A percentile compares a stretch with the other conserved stretches of the same genome.
Conservation (phyloP, 2,329 filamentous ascomycete genomes). For the Phyllosticta citrichinensis region DNA sequence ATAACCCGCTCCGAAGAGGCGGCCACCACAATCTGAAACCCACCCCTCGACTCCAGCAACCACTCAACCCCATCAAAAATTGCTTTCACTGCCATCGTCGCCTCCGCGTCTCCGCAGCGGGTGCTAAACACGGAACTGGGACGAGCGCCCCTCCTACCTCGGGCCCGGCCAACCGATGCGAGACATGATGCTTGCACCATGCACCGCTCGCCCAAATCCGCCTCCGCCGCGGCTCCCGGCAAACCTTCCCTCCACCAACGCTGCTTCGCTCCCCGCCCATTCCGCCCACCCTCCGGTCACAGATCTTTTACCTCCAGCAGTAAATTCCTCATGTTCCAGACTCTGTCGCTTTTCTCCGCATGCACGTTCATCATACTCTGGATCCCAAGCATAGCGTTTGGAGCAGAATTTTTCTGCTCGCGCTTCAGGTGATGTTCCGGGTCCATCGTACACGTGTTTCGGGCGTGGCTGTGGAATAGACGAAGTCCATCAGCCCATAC, state of each 20-base stretch:
- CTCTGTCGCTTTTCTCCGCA: background rate
- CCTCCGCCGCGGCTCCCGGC: no score
- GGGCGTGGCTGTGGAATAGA: no score
- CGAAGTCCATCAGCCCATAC: no score
- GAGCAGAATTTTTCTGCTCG: background rate
- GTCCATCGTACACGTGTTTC: background rate
- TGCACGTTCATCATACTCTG: background rate
- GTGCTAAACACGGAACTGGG: background rate
- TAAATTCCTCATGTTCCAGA: background rate
- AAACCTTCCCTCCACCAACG: background rate
- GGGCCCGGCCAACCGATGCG: background rate
- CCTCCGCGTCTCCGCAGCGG: background rate
- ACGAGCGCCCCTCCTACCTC: background rate
- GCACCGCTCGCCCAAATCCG: background rate
- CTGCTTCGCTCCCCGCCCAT: background rate
- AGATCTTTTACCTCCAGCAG: background rate
- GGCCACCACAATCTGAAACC: background rate
- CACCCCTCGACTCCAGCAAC: background rate
- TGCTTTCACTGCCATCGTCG: background rate
- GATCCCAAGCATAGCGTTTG: background rate
- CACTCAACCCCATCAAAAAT: background rate
- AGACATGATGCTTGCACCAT: background rate
- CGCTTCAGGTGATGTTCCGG: background rate
- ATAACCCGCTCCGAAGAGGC: background rate
- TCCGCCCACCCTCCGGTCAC: background rate